Percentiles rank a stretch among this genome's conserved stretches.
Evolutionary conservation across 139 green algal species (phyloP).

Genomic region (Chlamydomonas incerta): DNA sequence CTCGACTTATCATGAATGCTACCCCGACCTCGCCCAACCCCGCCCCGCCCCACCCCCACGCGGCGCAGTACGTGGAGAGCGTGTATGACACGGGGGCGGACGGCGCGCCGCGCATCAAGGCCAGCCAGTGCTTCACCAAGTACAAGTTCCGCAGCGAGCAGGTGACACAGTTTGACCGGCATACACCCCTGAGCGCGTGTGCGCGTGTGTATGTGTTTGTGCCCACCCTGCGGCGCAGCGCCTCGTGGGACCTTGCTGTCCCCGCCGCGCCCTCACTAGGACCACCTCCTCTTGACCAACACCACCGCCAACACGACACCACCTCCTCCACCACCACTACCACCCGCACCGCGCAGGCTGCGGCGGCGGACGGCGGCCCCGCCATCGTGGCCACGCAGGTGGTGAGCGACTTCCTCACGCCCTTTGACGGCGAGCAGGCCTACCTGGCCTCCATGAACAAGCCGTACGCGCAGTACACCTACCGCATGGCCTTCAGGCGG

Average conservation of each 20-base stretch:
- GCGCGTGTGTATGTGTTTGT: no score
- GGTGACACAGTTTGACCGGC: no score
- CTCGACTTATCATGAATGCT: no score
- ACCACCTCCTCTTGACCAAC: no score
- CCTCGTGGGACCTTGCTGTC: no score
- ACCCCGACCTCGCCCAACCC: no score
- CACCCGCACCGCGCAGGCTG: slow-evolving; percentile 12
- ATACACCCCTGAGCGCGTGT: no score
- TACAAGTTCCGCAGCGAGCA: slow-evolving; percentile 76
- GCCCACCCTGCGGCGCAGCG: no score
- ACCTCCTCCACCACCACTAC: not conserved
- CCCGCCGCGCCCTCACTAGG: no score
- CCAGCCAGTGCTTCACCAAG: slow-evolving; percentile 90
- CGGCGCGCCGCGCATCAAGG: slow-evolving; percentile 69
- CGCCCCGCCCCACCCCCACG: not conserved
- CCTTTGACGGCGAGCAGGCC: slow-evolving; percentile 68
- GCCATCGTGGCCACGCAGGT: slow-evolving; percentile 82
- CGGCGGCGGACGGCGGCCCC: slow-evolving; percentile 52
- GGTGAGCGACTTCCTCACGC: slow-evolving; percentile 86
- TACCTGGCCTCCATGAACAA: slow-evolving; percentile 59
- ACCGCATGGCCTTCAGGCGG: slow-evolving; percentile 74
- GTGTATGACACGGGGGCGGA: slow-evolving; percentile 36
- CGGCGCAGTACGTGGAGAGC: slow-evolving; percentile 69
- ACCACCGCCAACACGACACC: no score
- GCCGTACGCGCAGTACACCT: slow-evolving; percentile 85